phyloP scores from a whole-genome alignment of 2,329 filamentous ascomycete species.

The Volutella citrinella region DNA sequence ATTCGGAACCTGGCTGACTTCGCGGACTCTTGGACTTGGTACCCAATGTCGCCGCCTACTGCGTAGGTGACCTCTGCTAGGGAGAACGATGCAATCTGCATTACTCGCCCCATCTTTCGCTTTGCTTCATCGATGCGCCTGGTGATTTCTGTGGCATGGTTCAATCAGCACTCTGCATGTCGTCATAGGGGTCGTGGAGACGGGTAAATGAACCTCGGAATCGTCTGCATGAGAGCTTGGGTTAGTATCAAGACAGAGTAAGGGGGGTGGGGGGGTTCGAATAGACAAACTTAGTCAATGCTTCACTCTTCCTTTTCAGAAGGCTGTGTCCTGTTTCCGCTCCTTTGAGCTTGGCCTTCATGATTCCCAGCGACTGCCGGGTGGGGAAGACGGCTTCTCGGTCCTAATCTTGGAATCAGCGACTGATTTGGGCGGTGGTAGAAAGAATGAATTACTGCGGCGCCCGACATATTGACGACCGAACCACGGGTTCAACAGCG shows the following conservation, averaged over 20 bases:
- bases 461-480: conserved; percentile 30
- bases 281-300: conserved; percentile 79
- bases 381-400: conserved; percentile 97
- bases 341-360: conserved; percentile 98
- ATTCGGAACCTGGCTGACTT: conserved; percentile 91
- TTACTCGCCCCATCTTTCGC: conserved; percentile 97
- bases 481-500: conserved; percentile 4
- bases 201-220: conserved; percentile 66
- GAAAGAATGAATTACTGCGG: conserved; percentile 20
- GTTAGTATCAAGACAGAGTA: conserved; percentile 4
- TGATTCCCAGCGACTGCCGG: conserved; percentile 90
- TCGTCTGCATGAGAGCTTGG: conserved; percentile 55
- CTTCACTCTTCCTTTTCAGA: conserved; percentile 96
- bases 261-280: neutral
- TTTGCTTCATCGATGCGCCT: conserved; percentile 97
- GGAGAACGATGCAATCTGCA: conserved; percentile 98
- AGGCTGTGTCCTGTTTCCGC: conserved; percentile 89
- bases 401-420: conserved; percentile 55
- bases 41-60: conserved; percentile 90
- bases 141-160: conserved; percentile 70
- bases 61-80: conserved; percentile 97
- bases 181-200: neutral
- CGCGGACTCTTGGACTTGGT: conserved; percentile 95
- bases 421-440: neutral
- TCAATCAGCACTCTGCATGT: conserved; percentile 15